Base-by-base conservation (phyloP, 805 yeast genomes). In the Cyberlindnera mrakii region DNA sequence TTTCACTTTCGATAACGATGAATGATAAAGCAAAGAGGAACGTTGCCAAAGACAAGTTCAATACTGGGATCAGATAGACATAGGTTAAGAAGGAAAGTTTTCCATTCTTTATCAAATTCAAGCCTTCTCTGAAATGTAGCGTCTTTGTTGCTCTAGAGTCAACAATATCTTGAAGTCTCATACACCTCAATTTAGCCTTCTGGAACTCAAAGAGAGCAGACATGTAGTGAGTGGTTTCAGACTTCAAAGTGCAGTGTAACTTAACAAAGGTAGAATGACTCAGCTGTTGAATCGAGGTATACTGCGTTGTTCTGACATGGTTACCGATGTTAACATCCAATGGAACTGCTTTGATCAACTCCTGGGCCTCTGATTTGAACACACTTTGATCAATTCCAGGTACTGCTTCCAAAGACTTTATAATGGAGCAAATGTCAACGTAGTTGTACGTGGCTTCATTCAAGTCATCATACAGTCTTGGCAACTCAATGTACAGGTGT, bases 1-100 rank as follows among this genome's bases (percentile, higher is more conserved):
- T 64, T 56, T 87, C 96, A 16, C 90, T 81, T 64, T 84, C 80
- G n/a, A 82, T 70, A 4, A 87, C 65, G 2, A 78, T 55, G 6
- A 78, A 58, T 0, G 90, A 76, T 6, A 75, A 52, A 0, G 55
- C 34, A 11, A 67, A 68, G 16, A 82, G 54, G 0, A 70, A 13
- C 0, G 72, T 42, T 0, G 86, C 71, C 16, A 65, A 47, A 0
- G 70, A 17, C n/a, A 77, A 64, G 35, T 72, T 70, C 1, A 67
- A 33, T 6, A 60, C 37, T 0, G 90, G 89, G 7, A 67, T 57
- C 9, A 76, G 37, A 37, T 64, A 67, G 44, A 71, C 64, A 48
- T 72, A 66, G 40, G 66, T 63, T 33, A 61, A 48, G 47, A 61
- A 78, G 35, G 67, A 71, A 13, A 67, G 36, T 40, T 60, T 64